Evolutionary conservation across 2,329 filamentous ascomycete genomes (phyloP).

Genomic region (Beauveria sp.): DNA sequence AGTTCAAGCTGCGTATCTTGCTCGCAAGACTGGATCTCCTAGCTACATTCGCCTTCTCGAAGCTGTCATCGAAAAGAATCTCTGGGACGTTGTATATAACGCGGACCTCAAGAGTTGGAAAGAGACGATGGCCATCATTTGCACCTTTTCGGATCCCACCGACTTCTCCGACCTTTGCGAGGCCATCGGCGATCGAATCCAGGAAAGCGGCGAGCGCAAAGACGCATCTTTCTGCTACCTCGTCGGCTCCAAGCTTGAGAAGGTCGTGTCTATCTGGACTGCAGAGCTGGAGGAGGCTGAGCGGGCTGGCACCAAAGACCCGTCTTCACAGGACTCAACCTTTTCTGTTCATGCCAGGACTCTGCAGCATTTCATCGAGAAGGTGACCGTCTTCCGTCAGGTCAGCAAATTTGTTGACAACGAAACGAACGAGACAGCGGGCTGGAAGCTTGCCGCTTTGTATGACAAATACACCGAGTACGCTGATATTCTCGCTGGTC

Average conservation of each 20-base stretch:
- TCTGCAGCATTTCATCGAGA: conserved; percentile 92
- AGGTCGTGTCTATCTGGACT: conserved; percentile 93
- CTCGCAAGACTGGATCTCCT: conserved; percentile 71
- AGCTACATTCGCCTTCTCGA: conserved; percentile 88
- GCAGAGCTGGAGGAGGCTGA: conserved; percentile 81
- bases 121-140: conserved; percentile 90
- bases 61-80: conserved; percentile 89
- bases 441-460: conserved; percentile 81
- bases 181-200: conserved; percentile 82
- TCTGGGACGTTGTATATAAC: conserved; percentile 98
- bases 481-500: conserved; percentile 85
- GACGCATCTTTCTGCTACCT: conserved; percentile 96
- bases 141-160: conserved; percentile 84
- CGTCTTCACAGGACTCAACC: conserved; percentile 62
- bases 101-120: conserved; percentile 92
- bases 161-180: conserved; percentile 96
- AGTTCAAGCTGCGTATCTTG: conserved; percentile 84
- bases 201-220: conserved; percentile 70
- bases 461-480: conserved; percentile 98
- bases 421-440: conserved; percentile 62
- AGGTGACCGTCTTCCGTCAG: conserved; percentile 92
- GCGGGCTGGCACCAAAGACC: conserved; percentile 60
- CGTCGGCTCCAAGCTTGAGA: conserved; percentile 92
- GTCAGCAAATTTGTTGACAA: conserved; percentile 85
- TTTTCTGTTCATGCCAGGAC: conserved; percentile 89